Conservation (phyloP, 1,284 basidiomycete genomes). For the Erythrobasidium hasegawianum region DNA sequence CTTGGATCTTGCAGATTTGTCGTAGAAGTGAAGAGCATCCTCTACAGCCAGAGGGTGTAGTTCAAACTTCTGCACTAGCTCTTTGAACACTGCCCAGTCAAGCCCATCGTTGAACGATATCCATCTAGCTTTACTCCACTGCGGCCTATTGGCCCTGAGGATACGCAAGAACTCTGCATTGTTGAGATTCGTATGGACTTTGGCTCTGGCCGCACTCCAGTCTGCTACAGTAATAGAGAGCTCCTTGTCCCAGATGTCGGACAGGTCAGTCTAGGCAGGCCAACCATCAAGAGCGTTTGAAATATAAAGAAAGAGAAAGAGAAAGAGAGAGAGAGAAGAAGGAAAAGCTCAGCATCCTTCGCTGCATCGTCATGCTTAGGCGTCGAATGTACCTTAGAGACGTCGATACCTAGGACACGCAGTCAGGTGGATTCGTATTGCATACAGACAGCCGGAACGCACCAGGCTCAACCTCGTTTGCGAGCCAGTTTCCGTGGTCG, state of each 20-base stretch:
- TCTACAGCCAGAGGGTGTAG: conserved; percentile 67
- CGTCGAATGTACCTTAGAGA: too few relatives aligned
- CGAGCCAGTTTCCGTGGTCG: not conserved
- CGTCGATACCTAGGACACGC: too few relatives aligned
- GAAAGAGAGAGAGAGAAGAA: too few relatives aligned
- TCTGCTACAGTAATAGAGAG: conserved; percentile 5
- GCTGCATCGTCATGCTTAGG: too few relatives aligned
- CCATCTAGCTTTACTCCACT: conserved; percentile 11
- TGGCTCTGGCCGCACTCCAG: not conserved
- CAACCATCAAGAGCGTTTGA: not conserved
- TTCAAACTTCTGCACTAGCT: conserved; percentile 62
- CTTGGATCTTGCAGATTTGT: conserved; percentile 55
- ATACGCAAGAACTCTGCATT: conserved; percentile 5
- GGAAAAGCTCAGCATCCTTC: too few relatives aligned
- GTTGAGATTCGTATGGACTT: conserved; percentile 1
- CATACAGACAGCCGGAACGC: not conserved
- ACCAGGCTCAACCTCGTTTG: conserved; percentile 4
- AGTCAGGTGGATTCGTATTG: not conserved
- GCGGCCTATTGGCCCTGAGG: conserved; percentile 3
- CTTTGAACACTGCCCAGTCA: conserved; percentile 63
- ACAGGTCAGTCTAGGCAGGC: not conserved
- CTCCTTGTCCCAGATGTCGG: not conserved
- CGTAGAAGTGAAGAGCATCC: conserved; percentile 57
- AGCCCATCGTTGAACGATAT: conserved; percentile 6
- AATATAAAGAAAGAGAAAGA: too few relatives aligned